phyloP scores from a whole-genome alignment of 225 moss, liverwort and hornwort species.

The Physcomitrellopsis africana region DNA sequence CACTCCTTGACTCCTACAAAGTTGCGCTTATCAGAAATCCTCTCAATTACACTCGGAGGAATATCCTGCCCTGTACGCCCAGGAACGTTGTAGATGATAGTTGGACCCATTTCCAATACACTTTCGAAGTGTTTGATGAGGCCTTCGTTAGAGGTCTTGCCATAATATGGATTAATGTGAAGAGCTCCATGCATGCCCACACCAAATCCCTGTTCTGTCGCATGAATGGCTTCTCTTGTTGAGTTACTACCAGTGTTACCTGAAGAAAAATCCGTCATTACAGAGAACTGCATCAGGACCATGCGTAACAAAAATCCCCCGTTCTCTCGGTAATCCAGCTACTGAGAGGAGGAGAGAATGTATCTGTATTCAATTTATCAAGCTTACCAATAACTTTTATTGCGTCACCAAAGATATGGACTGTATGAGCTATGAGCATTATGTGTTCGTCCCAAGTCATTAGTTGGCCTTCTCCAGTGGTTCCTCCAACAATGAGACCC shows the following conservation, averaged over 20 bases:
- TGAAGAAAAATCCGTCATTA: slow-evolving; percentile 16
- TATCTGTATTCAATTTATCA: background rate
- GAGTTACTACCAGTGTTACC: slow-evolving; percentile 93
- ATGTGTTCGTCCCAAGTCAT: slow-evolving; percentile 97
- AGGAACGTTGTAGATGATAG: slow-evolving; percentile 90
- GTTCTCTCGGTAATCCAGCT: too few species aligned
- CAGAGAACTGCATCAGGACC: slow-evolving; percentile 15
- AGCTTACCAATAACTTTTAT: slow-evolving; percentile 70
- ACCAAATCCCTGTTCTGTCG: slow-evolving; percentile 88
- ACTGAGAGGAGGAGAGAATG: too few species aligned
- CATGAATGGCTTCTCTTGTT: slow-evolving; percentile 84
- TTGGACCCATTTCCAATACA: slow-evolving; percentile 79
- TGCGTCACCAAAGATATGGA: slow-evolving; percentile 65
- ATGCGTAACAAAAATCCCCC: background rate
- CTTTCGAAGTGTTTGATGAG: slow-evolving; percentile 71
- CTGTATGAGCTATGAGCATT: slow-evolving; percentile 80
- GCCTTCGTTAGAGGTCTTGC: slow-evolving; percentile 80
- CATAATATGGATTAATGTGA: slow-evolving; percentile 96
- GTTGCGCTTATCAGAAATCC: slow-evolving; percentile 57
- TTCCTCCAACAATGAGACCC: slow-evolving; percentile 87
- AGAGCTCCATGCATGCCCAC: slow-evolving; percentile 92
- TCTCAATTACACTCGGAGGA: slow-evolving; percentile 57
- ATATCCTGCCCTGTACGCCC: slow-evolving; percentile 89
- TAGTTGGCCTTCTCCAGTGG: slow-evolving; percentile 97
- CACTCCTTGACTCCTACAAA: slow-evolving; percentile 94